A percentile compares a stretch with the other conserved stretches of the same genome.
Evolutionary conservation across 2,329 filamentous ascomycete species (phyloP).

Genomic region (Pochonia chlamydosporia): DNA sequence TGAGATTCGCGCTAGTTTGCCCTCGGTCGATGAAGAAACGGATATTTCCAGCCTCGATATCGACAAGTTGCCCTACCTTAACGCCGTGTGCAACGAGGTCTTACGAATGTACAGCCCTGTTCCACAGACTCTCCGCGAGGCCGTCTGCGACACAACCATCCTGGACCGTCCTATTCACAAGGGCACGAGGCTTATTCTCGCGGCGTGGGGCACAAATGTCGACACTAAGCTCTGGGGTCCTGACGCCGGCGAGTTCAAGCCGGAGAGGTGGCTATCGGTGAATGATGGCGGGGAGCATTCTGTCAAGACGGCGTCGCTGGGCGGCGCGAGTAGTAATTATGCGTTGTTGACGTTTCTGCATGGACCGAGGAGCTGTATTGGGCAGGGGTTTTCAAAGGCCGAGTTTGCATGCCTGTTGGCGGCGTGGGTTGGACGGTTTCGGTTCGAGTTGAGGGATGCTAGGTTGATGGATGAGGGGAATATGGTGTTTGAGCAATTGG

Average conservation of each 20-base stretch:
- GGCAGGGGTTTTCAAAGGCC: slow-evolving; percentile 69
- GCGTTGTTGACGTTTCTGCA: slow-evolving; percentile 78
- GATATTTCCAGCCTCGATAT: slow-evolving; percentile 44
- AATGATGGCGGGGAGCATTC: slow-evolving; percentile 56
- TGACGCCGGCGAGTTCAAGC: slow-evolving; percentile 70
- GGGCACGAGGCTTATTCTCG: slow-evolving; percentile 63
- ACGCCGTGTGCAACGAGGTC: slow-evolving; percentile 72
- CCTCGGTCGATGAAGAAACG: slow-evolving; percentile 34
- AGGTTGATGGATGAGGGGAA: slow-evolving; percentile 62
- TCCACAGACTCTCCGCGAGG: slow-evolving; percentile 61
- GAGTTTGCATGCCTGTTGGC: slow-evolving; percentile 84
- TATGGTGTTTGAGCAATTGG: slow-evolving; percentile 59
- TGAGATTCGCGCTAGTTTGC: slow-evolving; percentile 60
- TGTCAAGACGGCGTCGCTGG: slow-evolving; percentile 44
- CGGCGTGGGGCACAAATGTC: slow-evolving; percentile 64
- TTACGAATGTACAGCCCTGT: slow-evolving; percentile 70
- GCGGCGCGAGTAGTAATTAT: slow-evolving; percentile 71
- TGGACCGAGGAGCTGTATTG: slow-evolving; percentile 81
- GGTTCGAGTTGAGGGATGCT: slow-evolving; percentile 50
- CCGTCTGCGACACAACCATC: slow-evolving; percentile 59
- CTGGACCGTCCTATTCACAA: slow-evolving; percentile 60
- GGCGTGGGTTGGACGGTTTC: slow-evolving; percentile 68
- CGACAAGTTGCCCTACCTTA: slow-evolving; percentile 71
- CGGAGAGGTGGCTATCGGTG: slow-evolving; percentile 62
- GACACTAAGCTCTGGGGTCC: slow-evolving; percentile 66